Evolutionary conservation across 805 yeast species (phyloP).

Genomic region (Wickerhamiella galacta): DNA sequence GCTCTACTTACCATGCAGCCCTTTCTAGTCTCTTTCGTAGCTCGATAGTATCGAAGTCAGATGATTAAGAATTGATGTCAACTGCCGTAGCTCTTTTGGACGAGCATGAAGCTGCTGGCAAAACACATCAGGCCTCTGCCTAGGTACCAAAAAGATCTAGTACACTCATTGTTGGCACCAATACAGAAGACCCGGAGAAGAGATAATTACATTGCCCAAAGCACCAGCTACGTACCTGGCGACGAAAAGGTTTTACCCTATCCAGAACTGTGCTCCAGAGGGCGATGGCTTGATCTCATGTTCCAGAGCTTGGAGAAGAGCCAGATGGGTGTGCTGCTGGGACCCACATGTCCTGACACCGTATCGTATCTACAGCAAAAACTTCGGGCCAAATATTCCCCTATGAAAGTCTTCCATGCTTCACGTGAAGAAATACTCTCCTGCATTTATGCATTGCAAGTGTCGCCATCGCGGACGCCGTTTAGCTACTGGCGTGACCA

Average conservation of each 20-base stretch:
- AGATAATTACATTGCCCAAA: too few species aligned
- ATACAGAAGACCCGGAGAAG: too few species aligned
- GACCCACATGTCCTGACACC: not conserved
- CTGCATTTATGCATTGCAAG: not conserved
- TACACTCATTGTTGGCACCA: too few species aligned
- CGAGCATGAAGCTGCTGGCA: too few species aligned
- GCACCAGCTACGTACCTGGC: not conserved
- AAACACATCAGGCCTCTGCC: too few species aligned
- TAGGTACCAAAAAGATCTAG: too few species aligned
- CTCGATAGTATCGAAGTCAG: too few species aligned
- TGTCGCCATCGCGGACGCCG: not conserved
- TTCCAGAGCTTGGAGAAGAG: not conserved
- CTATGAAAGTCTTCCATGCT: not conserved
- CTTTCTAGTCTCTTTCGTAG: too few species aligned
- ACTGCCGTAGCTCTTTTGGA: too few species aligned
- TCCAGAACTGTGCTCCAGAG: not conserved
- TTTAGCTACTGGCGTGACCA: not conserved
- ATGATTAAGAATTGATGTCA: too few species aligned
- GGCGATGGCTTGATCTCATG: not conserved
- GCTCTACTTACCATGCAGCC: too few species aligned
- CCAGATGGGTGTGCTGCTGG: not conserved
- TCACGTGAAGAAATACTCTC: not conserved
- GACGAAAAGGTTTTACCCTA: not conserved
- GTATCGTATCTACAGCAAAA: not conserved
- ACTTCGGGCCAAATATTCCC: not conserved